Conservation (phyloP, 140 eudicot genomes). For the Ambrosia hybrid region DNA sequence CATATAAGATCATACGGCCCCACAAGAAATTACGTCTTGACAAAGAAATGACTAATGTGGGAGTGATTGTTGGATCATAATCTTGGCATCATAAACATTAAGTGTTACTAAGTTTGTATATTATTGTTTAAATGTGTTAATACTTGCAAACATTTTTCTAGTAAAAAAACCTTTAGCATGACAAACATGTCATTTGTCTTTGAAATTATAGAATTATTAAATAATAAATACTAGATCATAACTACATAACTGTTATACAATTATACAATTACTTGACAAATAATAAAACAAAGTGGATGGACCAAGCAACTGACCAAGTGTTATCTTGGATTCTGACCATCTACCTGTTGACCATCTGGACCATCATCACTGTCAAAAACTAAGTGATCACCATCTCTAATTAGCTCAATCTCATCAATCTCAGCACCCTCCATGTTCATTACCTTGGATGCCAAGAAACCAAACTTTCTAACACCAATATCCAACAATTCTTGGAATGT, state of each 20-base stretch:
- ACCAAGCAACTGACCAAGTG: neutral
- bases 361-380: conserved; percentile 46
- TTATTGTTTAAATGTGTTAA: neutral
- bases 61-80: no score
- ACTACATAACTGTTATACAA: no score
- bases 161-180: neutral
- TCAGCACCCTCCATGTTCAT: conserved; percentile 64
- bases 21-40: no score
- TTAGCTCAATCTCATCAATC: conserved; percentile 64
- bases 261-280: no score
- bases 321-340: conserved; percentile 34
- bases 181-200: neutral
- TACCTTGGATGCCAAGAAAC: conserved; percentile 47
- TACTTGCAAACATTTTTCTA: no score
- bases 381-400: conserved; percentile 86
- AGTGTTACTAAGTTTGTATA: no score
- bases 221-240: no score
- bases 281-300: conserved; percentile 1
- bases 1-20: no score
- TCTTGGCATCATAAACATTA: no score
- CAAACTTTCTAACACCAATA: conserved; percentile 52
- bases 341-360: conserved; percentile 3
- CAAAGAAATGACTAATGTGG: no score
- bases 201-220: neutral
- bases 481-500: conserved; percentile 59